Base-by-base conservation (phyloP, 2,329 filamentous ascomycete genomes). In the Geosmithia putterillii region DNA sequence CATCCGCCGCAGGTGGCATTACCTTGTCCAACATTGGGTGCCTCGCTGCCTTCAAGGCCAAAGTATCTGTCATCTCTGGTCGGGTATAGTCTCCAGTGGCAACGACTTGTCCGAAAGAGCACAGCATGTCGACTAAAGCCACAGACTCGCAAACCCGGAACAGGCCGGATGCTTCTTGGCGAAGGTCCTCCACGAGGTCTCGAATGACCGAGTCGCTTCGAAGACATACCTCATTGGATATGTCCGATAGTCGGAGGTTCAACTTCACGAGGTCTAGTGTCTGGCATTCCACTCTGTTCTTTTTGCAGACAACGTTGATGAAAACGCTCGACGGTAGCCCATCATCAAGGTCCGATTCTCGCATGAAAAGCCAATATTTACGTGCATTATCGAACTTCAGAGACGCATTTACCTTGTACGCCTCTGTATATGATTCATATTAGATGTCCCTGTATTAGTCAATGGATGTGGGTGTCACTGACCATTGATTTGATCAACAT, bases 61-160 rank as follows among this genome's bases (percentile, higher is more conserved):
- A 62, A 0, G 78, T 80, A 4, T 78, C 71, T 1, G 74, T 76
- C 21, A 90, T 64, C 40, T 83, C 74, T 1, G 88, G 87, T 14
- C 80, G 72, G 7, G 78, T 72, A 46, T 76, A 78, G 40, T 70
- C 66, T 42, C 61, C 57, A 0, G 73, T 74, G 0, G 80, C 86
- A 12, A 81, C 79, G 2, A 89, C 61, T 19, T 94, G 80, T 1
- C 77, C 81, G 57, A 94, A 94, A 0, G 83, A 75, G 2, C 78
- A 65, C 22, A 94, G 69, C 82, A 95, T 90, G 59, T 98, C 92
- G 2, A 95, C 68, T 54, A 94, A 74, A 2, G 84, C 86, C 49
- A 96, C 77, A 12, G 84, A 81, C 57, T 96, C 89, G 51, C 86
- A 92, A 36, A 94, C 76, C 44, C 81, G 81, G 63, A 95, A 95